phyloP scores from a whole-genome alignment of 2,329 filamentous ascomycete genomes.

The Canariomyces notabilis region DNA sequence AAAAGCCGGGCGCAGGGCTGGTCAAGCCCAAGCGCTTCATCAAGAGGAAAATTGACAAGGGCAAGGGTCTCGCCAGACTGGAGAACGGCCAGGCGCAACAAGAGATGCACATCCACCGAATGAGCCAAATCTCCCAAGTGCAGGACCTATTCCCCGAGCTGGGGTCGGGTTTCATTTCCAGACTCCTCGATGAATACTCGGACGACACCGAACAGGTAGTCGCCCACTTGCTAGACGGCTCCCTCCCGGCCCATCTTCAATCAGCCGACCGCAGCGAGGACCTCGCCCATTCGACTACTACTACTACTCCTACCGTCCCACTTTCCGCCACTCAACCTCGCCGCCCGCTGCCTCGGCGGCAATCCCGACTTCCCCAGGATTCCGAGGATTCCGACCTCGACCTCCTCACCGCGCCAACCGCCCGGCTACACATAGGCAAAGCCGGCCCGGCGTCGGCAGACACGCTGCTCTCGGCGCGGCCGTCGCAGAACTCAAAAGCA shows the following conservation, averaged over 20 bases:
- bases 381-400: conserved; percentile 71
- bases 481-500: conserved; percentile 65
- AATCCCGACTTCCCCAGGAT: conserved; percentile 43
- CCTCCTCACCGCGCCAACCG: conserved; percentile 58
- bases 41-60: conserved; percentile 57
- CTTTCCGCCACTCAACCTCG: conserved; percentile 55
- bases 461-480: conserved; percentile 61
- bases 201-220: conserved; percentile 71
- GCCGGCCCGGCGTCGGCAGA: conserved; percentile 57
- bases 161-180: conserved; percentile 74
- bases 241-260: conserved; percentile 64
- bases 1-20: conserved; percentile 47
- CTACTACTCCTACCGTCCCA: conserved; percentile 43
- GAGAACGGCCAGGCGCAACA: conserved; percentile 36
- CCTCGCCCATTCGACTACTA: conserved; percentile 36
- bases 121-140: conserved; percentile 83
- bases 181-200: conserved; percentile 71
- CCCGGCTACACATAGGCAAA: conserved; percentile 75
- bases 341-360: background rate
- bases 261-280: conserved; percentile 59
- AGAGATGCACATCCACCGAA: conserved; percentile 68
- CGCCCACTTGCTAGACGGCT: conserved; percentile 73
- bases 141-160: conserved; percentile 90
- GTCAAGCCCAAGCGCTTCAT: conserved; percentile 45
- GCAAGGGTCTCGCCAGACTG: conserved; percentile 47